Conservation (phyloP, 106 monocot species). For the Dendrobium catenatum region DNA sequence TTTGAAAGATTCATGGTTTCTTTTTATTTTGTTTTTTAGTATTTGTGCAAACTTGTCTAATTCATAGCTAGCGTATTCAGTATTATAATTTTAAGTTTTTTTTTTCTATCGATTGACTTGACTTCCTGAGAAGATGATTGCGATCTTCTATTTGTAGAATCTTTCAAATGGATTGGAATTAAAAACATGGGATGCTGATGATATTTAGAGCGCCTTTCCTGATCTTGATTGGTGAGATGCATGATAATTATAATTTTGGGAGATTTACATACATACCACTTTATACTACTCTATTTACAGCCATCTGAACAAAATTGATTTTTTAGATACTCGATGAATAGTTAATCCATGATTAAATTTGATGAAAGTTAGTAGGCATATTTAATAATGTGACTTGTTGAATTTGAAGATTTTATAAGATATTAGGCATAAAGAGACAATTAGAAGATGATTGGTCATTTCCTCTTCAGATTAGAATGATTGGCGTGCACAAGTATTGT, state of each 20-base stretch:
- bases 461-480: neutral
- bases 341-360: neutral
- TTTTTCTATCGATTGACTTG: neutral
- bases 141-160: neutral
- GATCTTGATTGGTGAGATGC: neutral
- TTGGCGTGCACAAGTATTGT: neutral
- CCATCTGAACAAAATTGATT: neutral
- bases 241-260: neutral
- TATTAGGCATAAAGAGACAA: neutral
- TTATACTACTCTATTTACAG: neutral
- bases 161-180: neutral
- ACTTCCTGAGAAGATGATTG: neutral
- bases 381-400: neutral
- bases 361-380: too few relatives aligned
- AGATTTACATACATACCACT: too few relatives aligned
- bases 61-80: neutral
- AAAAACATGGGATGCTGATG: neutral
- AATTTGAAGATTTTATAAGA: neutral
- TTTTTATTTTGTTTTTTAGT: neutral
- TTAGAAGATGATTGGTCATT: neutral
- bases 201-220: neutral
- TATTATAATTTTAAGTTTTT: neutral
- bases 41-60: neutral
- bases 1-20: neutral
- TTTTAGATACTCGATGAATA: neutral